Base-by-base conservation (phyloP, 495 filamentous ascomycete species). In the Penicillium verhagenii region DNA sequence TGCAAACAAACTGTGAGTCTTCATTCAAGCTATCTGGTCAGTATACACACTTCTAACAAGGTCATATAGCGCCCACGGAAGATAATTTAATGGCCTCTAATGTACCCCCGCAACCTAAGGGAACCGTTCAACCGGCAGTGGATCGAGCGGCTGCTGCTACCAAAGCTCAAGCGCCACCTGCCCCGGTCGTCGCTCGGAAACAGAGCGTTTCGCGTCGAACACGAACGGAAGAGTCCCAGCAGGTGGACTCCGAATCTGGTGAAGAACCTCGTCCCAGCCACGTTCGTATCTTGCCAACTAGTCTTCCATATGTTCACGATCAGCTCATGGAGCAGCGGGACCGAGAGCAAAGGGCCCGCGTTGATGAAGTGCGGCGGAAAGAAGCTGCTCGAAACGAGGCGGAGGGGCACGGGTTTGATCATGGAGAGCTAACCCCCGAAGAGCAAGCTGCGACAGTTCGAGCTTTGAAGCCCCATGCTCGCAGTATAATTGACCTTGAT, bases 271-370 rank as follows among this genome's bases (percentile, higher is more conserved):
- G 76, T 52, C 79, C 89, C 29, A 93, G 85, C 71, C 92, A 91
- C 57, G 88, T 98, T 43, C 87, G 89, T 55, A 88, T 98, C 38
- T 76, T 98, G 16, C 91, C 95, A 5, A 95, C 89, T 50, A 95
- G 89, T 69, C 71, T 97, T 47, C 90, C 94, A 3, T 84, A 88
- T 13, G 96, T 94, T 47, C 95, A 97, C 66, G 85, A 83, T 33
- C 92, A 91, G 28, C 90, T 86, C 53, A 96, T 98, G 87, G 86
- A 90, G 54, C 81, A 84, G 52, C 82, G 83, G 49, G 82, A 79
- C 35, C 77, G 65, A 10, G 66, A 72, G 38, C 64, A 66, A 46
- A 58, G 61, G 57, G 67, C 60, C 38, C 72, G 70, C 16, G 62
- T 37, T 40, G 64, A 46, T 16, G 67, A 68, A 47, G 60, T 70